Conservation (phyloP, 495 filamentous ascomycete genomes). For the Astrocystis sublimbata region DNA sequence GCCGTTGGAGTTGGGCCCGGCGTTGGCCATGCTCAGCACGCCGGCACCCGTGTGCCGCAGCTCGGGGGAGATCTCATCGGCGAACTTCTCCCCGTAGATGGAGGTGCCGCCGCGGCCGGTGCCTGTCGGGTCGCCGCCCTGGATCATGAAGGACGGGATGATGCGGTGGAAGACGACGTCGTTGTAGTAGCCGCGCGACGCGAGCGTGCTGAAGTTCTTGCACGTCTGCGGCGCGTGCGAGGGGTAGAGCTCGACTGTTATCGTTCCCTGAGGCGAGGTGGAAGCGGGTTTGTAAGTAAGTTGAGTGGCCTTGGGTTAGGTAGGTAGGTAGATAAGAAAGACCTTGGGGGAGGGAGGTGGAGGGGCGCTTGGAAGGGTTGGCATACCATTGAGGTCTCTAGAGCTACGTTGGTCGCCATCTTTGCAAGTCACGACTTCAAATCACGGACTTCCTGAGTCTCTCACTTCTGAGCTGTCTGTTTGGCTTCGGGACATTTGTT, state of each 20-base stretch:
- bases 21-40: slow-evolving; percentile 93
- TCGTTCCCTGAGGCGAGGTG: slow-evolving; percentile 58
- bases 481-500: background rate
- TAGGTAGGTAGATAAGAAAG: no score
- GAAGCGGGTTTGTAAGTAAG: slow-evolving; percentile 6
- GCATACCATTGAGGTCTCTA: slow-evolving; percentile 82
- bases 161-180: slow-evolving; percentile 86
- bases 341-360: background rate
- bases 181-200: slow-evolving; percentile 83
- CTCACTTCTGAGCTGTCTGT: background rate
- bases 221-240: slow-evolving; percentile 62
- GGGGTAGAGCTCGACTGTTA: slow-evolving; percentile 85
- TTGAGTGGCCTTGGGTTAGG: no score
- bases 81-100: slow-evolving; percentile 94
- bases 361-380: background rate
- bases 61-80: slow-evolving; percentile 75
- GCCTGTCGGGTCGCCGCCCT: slow-evolving; percentile 94
- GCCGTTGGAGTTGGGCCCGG: slow-evolving; percentile 91
- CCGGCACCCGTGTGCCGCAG: slow-evolving; percentile 95
- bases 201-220: slow-evolving; percentile 82
- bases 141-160: slow-evolving; percentile 95
- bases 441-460: background rate
- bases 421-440: slow-evolving; percentile 6
- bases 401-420: slow-evolving; percentile 74
- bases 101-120: slow-evolving; percentile 87